These are phyloP conservation scores for Urostyla sp. DNA, from an alignment of 73 alveolate species.

Conservation along the genomic window DNA sequence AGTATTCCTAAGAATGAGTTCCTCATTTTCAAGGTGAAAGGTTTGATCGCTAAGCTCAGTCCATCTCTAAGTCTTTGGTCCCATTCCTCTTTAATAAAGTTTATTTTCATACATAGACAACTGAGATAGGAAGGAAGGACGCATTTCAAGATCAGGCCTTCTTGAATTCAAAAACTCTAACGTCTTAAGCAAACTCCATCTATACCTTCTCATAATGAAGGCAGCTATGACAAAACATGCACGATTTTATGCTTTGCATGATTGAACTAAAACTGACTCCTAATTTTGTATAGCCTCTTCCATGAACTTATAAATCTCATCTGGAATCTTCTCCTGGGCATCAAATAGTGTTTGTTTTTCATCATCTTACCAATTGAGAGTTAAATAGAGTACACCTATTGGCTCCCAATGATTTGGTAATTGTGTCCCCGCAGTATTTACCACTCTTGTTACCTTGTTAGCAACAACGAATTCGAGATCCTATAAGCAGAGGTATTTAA, in stretches of 20 bases:
- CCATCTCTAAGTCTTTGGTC: conserved; percentile 78
- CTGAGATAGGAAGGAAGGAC: conserved; percentile 79
- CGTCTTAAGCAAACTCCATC: conserved; percentile 85
- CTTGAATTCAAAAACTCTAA: conserved; percentile 81
- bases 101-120: conserved; percentile 72
- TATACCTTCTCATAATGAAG: conserved; percentile 89
- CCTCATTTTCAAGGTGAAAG: conserved; percentile 73
- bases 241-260: conserved; percentile 88
- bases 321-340: conserved; percentile 81
- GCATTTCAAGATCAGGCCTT: conserved; percentile 87
- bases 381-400: conserved; percentile 79
- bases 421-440: conserved; percentile 82
- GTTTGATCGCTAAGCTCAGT: conserved; percentile 63
- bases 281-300: conserved; percentile 89
- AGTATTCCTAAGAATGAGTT: conserved; percentile 71
- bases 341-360: conserved; percentile 86
- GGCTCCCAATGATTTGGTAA: conserved; percentile 86
- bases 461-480: conserved; percentile 95
- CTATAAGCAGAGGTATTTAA: conserved; percentile 37
- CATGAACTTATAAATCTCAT: conserved; percentile 86
- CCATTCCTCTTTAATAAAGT: conserved; percentile 64
- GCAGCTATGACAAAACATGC: conserved; percentile 91
- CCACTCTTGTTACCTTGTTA: conserved; percentile 93
- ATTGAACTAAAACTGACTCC: conserved; percentile 91
- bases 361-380: conserved; percentile 83